Base-by-base conservation (phyloP, 768 basidiomycete species). In the Pleurotus salmoneostramineus region DNA sequence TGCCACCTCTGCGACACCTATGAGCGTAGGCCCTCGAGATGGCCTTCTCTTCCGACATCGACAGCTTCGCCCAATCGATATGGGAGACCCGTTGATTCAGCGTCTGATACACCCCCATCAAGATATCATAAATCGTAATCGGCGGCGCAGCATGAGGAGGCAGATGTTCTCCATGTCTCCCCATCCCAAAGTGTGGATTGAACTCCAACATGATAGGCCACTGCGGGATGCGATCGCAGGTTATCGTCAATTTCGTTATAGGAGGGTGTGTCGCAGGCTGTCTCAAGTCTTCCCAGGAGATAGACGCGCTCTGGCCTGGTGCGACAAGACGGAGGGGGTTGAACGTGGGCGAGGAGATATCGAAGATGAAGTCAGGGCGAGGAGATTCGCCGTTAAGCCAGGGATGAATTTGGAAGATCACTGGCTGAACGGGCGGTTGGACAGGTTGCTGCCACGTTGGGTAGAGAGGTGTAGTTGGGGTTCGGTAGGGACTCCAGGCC, bases 131-230 rank as follows among this genome's bases (percentile, higher is more conserved):
- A 3, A 88, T 69, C 2, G 77, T 79, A 63, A 89, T 83, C 2
- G 79, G 77, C 1, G 74, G 74, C 17, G 64, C 56, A 2, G 57
- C 37, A 35, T 52, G 49, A 67, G 58, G 61, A 8, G 52, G 52
- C 4, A 55, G 36, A n/a, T 55, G 40, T 55, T 40, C 52, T 8
- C 52, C 66, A 47, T 69, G 59, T 58, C 48, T 61, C 58, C 60
- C 52, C 3, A 17, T 31, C 21, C 52, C 52, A 32, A 60, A 55
- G 37, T 65, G 45, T 34, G 70, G 60, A 8, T 72, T 69, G 62
- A 73, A 76, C 46, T 76, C 71, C 50, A 89, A 67, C 58, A 81
- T 77, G 54, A 88, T 75, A 11, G 84, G 81, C 86, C 87, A 89
- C n/a, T 78, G 63, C 0, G 83, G 82, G 50, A 86, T 73, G 12